Conservation (phyloP, 176 grass and related monocot genomes). For the Urochloa ruziziensis region DNA sequence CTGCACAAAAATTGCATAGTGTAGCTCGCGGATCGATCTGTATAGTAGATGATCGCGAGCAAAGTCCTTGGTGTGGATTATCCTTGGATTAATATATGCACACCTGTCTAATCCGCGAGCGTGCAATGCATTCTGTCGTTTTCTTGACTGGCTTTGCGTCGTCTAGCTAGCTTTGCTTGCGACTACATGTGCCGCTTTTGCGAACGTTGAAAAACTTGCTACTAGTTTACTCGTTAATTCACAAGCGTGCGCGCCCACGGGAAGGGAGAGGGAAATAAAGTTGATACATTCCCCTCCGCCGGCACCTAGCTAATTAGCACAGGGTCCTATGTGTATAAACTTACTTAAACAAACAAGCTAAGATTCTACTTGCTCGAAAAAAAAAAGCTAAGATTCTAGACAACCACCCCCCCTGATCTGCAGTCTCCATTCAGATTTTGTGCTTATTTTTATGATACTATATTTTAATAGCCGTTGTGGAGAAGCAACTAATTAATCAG, state of each 20-base stretch:
- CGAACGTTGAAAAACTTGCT: constrained; percentile 3
- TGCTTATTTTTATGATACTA: neutral
- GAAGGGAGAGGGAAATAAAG: neutral
- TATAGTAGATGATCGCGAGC: neutral
- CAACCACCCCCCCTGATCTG: neutral
- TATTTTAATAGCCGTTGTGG: neutral
- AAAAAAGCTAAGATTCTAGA: neutral
- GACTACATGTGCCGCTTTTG: neutral
- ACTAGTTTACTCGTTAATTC: neutral
- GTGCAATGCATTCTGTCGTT: constrained; percentile 41
- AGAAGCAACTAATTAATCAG: neutral
- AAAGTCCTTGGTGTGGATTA: neutral
- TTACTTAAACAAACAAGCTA: neutral
- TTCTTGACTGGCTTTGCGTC: constrained; percentile 22
- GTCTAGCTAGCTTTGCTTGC: neutral
- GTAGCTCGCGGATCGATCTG: neutral
- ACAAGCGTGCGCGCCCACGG: constrained; percentile 16
- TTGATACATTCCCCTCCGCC: neutral
- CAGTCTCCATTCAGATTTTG: neutral
- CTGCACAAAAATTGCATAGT: neutral
- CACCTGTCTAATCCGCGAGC: constrained; percentile 23
- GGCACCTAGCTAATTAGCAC: neutral
- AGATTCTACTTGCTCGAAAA: neutral
- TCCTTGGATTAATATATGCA: neutral
- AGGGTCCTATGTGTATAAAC: neutral